A percentile compares a stretch with the other conserved stretches of the same genome.
Evolutionary conservation across 75 land plant species (phyloP).

Genomic region (Selaginella tamariscina): DNA sequence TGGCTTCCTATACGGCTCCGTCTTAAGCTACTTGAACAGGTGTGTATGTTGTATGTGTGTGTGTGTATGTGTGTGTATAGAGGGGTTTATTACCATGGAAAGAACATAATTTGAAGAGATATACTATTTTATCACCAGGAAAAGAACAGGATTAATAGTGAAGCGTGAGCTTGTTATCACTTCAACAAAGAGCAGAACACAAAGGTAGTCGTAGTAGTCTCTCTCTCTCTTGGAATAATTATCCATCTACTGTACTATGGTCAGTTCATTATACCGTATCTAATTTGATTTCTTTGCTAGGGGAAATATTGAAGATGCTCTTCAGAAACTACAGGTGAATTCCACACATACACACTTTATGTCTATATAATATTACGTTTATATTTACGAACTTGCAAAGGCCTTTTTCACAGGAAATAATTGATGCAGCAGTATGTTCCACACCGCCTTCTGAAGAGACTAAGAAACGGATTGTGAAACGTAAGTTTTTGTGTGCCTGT

Average conservation of each 20-base stretch:
- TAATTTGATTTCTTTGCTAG: conserved; percentile 25
- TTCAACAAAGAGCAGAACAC: conserved; percentile 88
- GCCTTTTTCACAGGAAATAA: conserved; percentile 47
- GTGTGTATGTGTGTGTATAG: neutral
- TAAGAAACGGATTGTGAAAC: conserved; percentile 59
- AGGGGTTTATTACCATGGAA: too few relatives aligned
- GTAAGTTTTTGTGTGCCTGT: neutral
- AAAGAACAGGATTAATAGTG: conserved; percentile 89
- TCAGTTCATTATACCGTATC: too few relatives aligned
- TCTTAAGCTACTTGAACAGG: conserved; percentile 1
- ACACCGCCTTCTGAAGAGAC: conserved; percentile 96
- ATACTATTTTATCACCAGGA: conserved; percentile 36
- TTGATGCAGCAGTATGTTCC: conserved; percentile 89
- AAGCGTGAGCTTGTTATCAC: conserved; percentile 90
- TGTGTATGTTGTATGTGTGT: neutral
- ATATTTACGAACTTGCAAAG: too few relatives aligned
- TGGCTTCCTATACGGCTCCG: neutral
- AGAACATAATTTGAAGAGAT: neutral
- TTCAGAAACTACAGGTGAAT: conserved; percentile 71
- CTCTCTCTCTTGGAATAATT: neutral
- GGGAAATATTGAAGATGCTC: conserved; percentile 93
- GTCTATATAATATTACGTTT: neutral
- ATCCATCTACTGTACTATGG: too few relatives aligned
- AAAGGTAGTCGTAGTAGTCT: conserved; percentile 36
- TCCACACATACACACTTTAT: neutral